Base-by-base conservation (phyloP, 108 stramenopile genomes). In the Seminavis robusta region DNA sequence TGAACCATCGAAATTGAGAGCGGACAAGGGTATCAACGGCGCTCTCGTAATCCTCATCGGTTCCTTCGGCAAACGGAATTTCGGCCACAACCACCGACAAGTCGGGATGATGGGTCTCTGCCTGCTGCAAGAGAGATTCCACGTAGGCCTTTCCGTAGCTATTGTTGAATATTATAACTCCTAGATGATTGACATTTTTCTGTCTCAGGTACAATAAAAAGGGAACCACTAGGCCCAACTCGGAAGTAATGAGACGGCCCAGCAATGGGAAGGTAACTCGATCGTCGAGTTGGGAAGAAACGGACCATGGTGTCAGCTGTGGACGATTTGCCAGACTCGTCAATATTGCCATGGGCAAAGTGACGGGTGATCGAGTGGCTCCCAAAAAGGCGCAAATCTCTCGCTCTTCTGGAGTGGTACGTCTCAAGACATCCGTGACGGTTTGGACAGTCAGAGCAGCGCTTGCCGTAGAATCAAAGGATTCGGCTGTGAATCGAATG, bases 131-230 rank as follows among this genome's bases (percentile, higher is more conserved):
- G n/a, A n/a, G n/a, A n/a, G n/a, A n/a, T 10, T 58, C 25, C 9
- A 71, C 77, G 55, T 57, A 79, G 1, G 74, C 63, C 33, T 71
- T 77, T 1, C 83, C 83, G 48, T 74, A 84, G 20, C 77, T 19
- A 42, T 84, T 77, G 42, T 80, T 71, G 20, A 76, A 48, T 39
- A 78, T 52, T 0, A 81, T 37, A 3, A 84, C 62, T 4, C 65
- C 79, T 33, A 79, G 34, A 37, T 65, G 54, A 9, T 34, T 47
- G 8, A 79, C 31, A n/a, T 58, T 29, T 30, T 65, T 33, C 1
- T n/a, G n/a, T n/a, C 4, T 46, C 6, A 58, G 24, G 0, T 30
- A 20, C 7, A 32, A 29, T 15, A 58, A 34, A 17, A 51, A 4
- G 25, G 59, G 36, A 11, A 37, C 50, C 15, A 48, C 47, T 24